phyloP scores from a whole-genome alignment of 495 filamentous ascomycete genomes.

The Hypomontagnella submonticulosa region DNA sequence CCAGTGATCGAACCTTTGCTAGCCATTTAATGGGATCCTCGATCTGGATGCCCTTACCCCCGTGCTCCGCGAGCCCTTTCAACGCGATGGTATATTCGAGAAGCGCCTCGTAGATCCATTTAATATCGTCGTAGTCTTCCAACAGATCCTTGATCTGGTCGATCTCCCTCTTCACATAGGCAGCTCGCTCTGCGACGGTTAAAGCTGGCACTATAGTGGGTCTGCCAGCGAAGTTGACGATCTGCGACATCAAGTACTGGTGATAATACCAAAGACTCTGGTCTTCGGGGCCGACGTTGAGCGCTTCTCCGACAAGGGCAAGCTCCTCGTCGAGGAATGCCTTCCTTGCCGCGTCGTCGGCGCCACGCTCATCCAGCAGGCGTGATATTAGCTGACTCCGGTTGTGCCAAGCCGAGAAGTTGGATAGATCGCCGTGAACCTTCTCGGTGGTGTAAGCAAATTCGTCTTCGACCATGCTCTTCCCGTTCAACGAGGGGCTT shows the following conservation, averaged over 20 bases:
- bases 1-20: slow-evolving; percentile 68
- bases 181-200: slow-evolving; percentile 66
- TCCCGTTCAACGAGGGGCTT: slow-evolving; percentile 59
- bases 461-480: slow-evolving; percentile 78
- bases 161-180: slow-evolving; percentile 75
- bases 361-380: slow-evolving; percentile 74
- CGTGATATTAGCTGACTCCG: slow-evolving; percentile 83
- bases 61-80: slow-evolving; percentile 55
- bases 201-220: slow-evolving; percentile 72
- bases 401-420: slow-evolving; percentile 98
- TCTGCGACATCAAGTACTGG: slow-evolving; percentile 67
- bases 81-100: slow-evolving; percentile 69
- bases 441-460: slow-evolving; percentile 90
- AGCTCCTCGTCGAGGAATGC: slow-evolving; percentile 82
- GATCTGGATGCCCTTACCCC: slow-evolving; percentile 51
- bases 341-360: slow-evolving; percentile 68
- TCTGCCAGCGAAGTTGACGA: slow-evolving; percentile 50
- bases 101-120: slow-evolving; percentile 83
- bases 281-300: slow-evolving; percentile 88
- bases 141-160: slow-evolving; percentile 76
- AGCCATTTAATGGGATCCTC: slow-evolving; percentile 69
- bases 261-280: slow-evolving; percentile 98
- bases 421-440: slow-evolving; percentile 83
- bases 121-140: slow-evolving; percentile 78
- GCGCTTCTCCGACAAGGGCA: slow-evolving; percentile 74